phyloP scores from a whole-genome alignment of 352 stramenopile species.

The Vaucheria bursata region DNA sequence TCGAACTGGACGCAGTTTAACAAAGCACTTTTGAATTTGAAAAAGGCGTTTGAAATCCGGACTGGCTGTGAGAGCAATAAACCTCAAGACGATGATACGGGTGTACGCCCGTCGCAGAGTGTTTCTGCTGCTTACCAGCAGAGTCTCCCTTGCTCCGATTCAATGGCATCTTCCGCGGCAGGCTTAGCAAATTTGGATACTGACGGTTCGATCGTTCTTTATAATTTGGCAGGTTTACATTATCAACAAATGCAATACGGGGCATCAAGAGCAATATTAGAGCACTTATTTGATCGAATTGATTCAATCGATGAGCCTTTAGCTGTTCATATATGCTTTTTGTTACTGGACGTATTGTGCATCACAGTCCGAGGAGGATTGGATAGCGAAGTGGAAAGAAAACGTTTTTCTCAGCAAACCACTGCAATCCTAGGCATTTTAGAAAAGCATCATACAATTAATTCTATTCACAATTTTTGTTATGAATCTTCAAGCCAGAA shows the following conservation, averaged over 20 bases:
- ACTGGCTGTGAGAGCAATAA: slow-evolving; percentile 2
- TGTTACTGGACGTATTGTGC: slow-evolving; percentile 79
- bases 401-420: slow-evolving; percentile 65
- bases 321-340: slow-evolving; percentile 80
- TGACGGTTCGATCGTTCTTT: slow-evolving; percentile 71
- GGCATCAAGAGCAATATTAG: slow-evolving; percentile 63
- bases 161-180: slow-evolving; percentile 5
- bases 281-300: slow-evolving; percentile 73
- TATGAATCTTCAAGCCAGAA: slow-evolving; percentile 1
- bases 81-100: slow-evolving; percentile 11
- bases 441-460: slow-evolving; percentile 77
- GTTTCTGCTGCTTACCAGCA: neutral
- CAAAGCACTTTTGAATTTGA: slow-evolving; percentile 20
- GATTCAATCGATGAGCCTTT: slow-evolving; percentile 77
- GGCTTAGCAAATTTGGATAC: slow-evolving; percentile 58
- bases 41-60: slow-evolving; percentile 12
- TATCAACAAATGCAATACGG: slow-evolving; percentile 80
- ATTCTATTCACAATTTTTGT: slow-evolving; percentile 45
- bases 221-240: slow-evolving; percentile 73
- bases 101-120: neutral
- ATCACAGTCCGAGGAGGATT: slow-evolving; percentile 71
- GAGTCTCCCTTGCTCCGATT: neutral
- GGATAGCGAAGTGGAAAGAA: slow-evolving; percentile 57
- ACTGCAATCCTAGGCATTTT: slow-evolving; percentile 72
- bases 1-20: slow-evolving; percentile 19